phyloP scores from a whole-genome alignment of 2,329 filamentous ascomycete genomes.

The Coleophoma cylindrospora region DNA sequence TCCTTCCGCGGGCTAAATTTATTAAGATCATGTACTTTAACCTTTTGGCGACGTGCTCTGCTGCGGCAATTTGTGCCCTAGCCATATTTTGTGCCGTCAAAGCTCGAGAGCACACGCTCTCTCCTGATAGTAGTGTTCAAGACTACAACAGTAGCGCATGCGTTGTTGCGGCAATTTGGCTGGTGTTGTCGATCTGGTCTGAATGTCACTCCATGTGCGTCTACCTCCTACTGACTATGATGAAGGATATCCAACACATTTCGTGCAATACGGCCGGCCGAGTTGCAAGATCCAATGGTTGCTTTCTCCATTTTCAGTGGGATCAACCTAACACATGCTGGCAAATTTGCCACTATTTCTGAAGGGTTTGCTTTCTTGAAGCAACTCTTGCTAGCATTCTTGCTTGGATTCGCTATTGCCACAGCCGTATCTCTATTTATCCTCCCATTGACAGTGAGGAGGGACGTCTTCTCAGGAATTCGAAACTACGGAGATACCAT shows the following conservation, averaged over 20 bases:
- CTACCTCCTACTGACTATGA: no score
- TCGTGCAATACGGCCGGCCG: slow-evolving; percentile 1
- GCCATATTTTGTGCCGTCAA: not conserved
- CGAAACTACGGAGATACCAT: slow-evolving; percentile 50
- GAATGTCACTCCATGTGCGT: not conserved
- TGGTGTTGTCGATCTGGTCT: slow-evolving; percentile 1
- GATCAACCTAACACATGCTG: slow-evolving; percentile 1
- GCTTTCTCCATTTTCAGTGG: slow-evolving; percentile 5
- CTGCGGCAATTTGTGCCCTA: not conserved
- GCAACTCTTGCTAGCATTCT: slow-evolving; percentile 3
- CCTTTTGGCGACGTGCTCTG: not conserved
- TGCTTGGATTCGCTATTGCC: slow-evolving; percentile 39
- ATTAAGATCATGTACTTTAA: slow-evolving; percentile 2
- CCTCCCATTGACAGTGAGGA: slow-evolving; percentile 59
- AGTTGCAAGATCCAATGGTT: slow-evolving; percentile 7
- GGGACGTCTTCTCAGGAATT: slow-evolving; percentile 56
- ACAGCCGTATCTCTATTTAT: slow-evolving; percentile 58
- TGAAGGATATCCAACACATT: slow-evolving; percentile 2
- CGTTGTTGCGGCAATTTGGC: not conserved
- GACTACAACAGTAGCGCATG: slow-evolving; percentile 1
- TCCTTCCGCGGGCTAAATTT: slow-evolving; percentile 1
- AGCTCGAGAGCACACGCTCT: not conserved
- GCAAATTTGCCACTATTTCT: not conserved
- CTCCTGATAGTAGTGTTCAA: not conserved
- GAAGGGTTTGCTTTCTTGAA: slow-evolving; percentile 2